These are phyloP conservation scores for Stephanodiscus minutulus DNA, from an alignment of 108 stramenopile genomes.

Conservation along the genomic window DNA sequence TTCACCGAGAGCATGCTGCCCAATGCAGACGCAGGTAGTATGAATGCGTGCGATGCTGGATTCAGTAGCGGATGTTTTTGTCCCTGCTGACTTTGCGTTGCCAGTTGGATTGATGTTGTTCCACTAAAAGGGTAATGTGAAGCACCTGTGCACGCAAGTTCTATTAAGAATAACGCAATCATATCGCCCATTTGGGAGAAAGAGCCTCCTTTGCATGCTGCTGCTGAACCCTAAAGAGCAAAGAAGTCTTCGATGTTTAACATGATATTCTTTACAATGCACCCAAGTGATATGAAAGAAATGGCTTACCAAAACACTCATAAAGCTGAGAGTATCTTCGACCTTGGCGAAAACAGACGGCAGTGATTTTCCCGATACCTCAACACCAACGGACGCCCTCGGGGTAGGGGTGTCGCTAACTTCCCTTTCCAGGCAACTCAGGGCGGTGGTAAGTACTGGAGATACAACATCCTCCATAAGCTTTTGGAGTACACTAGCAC, in stretches of 20 bases:
- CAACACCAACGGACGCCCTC: constrained; percentile 10
- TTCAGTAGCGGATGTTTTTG: constrained; percentile 27
- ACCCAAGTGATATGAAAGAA: neutral
- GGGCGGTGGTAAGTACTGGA: constrained; percentile 22
- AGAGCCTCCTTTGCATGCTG: constrained; percentile 62
- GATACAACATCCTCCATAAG: constrained; percentile 15
- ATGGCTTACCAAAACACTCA: constrained; percentile 32
- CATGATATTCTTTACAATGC: neutral
- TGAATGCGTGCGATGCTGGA: constrained; percentile 25
- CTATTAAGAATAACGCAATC: constrained; percentile 61
- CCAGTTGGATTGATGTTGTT: neutral
- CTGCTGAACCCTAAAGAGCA: constrained; percentile 45
- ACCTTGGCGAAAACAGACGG: constrained; percentile 13
- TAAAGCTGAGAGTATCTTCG: constrained; percentile 35
- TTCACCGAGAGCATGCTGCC: constrained; percentile 53
- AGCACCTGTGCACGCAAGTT: constrained; percentile 58
- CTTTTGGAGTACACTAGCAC: constrained; percentile 1
- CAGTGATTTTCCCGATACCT: constrained; percentile 1
- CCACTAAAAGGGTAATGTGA: constrained; percentile 38
- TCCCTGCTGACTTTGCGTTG: constrained; percentile 16
- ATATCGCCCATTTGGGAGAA: constrained; percentile 54
- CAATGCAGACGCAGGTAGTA: constrained; percentile 49
- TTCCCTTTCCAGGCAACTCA: constrained; percentile 7
- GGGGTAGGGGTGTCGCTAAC: constrained; percentile 11
- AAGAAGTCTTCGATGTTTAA: neutral